Percentiles rank a stretch among this genome's conserved stretches.
These are phyloP conservation scores for Solanum sparsipilum DNA, from an alignment of 257 asterid species.

Conservation along the genomic window DNA sequence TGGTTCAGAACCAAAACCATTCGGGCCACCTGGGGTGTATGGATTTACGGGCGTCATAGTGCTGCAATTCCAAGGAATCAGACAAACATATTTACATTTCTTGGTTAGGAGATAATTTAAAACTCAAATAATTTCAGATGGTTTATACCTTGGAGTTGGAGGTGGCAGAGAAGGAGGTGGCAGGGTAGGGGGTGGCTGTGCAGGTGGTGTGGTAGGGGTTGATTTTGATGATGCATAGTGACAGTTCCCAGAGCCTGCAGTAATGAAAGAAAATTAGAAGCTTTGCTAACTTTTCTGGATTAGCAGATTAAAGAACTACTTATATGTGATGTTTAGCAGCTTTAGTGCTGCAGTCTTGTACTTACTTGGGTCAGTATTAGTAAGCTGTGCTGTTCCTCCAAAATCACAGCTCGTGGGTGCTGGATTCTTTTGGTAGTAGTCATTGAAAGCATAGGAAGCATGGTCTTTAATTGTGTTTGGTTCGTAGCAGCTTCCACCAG, in stretches of 20 bases:
- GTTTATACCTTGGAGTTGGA: neutral
- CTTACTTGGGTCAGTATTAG: constrained; percentile 85
- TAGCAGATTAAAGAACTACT: neutral
- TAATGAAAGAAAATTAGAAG: neutral
- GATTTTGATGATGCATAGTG: constrained; percentile 39
- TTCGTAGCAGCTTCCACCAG: constrained; percentile 56
- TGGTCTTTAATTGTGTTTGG: constrained; percentile 72
- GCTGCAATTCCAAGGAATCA: constrained; percentile 39
- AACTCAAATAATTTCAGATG: neutral
- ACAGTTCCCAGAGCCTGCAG: constrained; percentile 83
- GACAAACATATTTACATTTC: neutral
- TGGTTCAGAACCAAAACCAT: constrained; percentile 45
- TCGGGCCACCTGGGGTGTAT: constrained; percentile 44
- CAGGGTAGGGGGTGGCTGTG: constrained; percentile 11
- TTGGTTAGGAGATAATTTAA: neutral
- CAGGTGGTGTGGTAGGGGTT: constrained; percentile 15
- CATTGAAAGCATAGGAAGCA: constrained; percentile 87
- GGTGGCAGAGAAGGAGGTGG: constrained; percentile 37
- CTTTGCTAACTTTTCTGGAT: neutral
- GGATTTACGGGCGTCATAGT: constrained; percentile 47
- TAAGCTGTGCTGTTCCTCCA: constrained; percentile 81
- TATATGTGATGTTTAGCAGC: neutral
- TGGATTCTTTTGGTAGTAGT: constrained; percentile 88
- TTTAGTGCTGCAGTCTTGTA: neutral
- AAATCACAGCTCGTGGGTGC: constrained; percentile 75